Conservation (phyloP, 2,329 filamentous ascomycete genomes). For the Fusarium sterilihyphosum region DNA sequence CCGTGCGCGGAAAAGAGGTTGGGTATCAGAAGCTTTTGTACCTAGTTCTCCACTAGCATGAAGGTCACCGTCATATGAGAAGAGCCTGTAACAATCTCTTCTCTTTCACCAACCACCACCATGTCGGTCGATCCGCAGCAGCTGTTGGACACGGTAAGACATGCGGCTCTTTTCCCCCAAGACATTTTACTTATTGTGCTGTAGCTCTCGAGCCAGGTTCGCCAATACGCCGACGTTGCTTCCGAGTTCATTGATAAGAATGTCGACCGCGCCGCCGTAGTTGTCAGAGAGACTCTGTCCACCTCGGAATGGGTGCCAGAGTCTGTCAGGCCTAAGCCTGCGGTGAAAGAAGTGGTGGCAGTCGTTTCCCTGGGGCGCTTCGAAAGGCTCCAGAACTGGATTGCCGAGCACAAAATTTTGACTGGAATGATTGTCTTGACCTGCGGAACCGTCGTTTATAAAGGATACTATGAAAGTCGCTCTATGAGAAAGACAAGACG, state of each 20-base stretch:
- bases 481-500: slow-evolving; percentile 74
- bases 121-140: slow-evolving; percentile 86
- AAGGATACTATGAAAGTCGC: slow-evolving; percentile 60
- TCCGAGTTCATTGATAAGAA: slow-evolving; percentile 84
- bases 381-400: slow-evolving; percentile 75
- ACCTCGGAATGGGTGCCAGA: slow-evolving; percentile 78
- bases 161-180: neutral
- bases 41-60: slow-evolving; percentile 40
- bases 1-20: slow-evolving; percentile 39
- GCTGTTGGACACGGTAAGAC: slow-evolving; percentile 78
- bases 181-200: slow-evolving; percentile 16
- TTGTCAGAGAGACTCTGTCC: slow-evolving; percentile 75
- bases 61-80: slow-evolving; percentile 45
- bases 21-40: slow-evolving; percentile 39
- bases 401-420: slow-evolving; percentile 76
- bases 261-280: slow-evolving; percentile 78
- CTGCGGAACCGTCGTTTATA: slow-evolving; percentile 71
- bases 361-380: slow-evolving; percentile 49
- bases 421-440: slow-evolving; percentile 77
- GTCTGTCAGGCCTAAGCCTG: slow-evolving; percentile 69
- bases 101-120: slow-evolving; percentile 45
- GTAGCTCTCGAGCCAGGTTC: slow-evolving; percentile 70
- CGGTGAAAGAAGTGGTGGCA: slow-evolving; percentile 49
- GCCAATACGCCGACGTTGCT: slow-evolving; percentile 75
- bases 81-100: slow-evolving; percentile 38